Evolutionary conservation across 257 asterid species (phyloP).

Genomic region (Solanum clarkiae): DNA sequence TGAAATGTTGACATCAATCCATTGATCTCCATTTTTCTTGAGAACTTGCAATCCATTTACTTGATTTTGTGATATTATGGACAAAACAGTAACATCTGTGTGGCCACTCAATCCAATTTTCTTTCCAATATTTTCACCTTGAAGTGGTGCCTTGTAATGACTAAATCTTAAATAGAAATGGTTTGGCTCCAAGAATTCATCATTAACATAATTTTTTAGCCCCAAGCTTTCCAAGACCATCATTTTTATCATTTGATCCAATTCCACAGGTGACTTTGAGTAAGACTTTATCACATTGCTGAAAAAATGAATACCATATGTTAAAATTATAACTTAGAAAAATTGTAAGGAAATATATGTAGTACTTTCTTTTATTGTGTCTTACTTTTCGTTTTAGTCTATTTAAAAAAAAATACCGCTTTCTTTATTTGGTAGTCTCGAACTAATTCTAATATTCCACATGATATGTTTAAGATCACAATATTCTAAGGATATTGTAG

Average conservation of each 20-base stretch:
- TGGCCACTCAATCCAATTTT: neutral
- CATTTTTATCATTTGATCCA: neutral
- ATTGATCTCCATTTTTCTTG: slow-evolving; percentile 28
- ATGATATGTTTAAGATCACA: too few species aligned
- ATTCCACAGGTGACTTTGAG: neutral
- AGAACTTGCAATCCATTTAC: neutral
- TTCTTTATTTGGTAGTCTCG: too few species aligned
- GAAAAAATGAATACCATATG: neutral
- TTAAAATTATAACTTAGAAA: too few species aligned
- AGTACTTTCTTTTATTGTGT: too few species aligned
- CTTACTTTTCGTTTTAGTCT: too few species aligned
- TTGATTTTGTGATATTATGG: neutral
- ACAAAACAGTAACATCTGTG: neutral
- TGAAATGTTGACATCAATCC: slow-evolving; percentile 30
- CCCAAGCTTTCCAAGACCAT: neutral
- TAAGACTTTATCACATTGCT: neutral
- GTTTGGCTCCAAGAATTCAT: neutral
- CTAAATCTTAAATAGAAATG: neutral
- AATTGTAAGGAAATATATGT: too few species aligned
- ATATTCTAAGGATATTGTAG: too few species aligned
- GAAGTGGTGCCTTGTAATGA: neutral
- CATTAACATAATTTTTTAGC: neutral
- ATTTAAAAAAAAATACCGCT: too few species aligned
- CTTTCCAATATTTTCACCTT: neutral
- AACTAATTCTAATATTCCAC: too few species aligned